phyloP scores from a whole-genome alignment of 2,329 filamentous ascomycete genomes.

The Pseudogymnoascus sp. region DNA sequence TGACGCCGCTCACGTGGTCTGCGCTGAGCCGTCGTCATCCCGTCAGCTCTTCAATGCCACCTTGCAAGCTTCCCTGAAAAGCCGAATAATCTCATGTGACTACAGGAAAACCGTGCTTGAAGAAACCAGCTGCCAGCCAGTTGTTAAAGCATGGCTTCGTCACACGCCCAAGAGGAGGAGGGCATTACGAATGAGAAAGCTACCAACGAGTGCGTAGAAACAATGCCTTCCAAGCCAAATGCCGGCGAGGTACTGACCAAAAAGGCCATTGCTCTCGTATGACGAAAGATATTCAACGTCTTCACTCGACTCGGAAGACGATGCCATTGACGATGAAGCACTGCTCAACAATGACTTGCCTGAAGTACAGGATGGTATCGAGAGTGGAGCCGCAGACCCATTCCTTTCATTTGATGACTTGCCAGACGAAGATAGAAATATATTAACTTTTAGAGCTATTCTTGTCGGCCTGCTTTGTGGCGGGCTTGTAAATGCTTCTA shows the following conservation, averaged over 20 bases:
- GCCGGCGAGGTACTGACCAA: background rate
- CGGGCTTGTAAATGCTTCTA: conserved; percentile 2
- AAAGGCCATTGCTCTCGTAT: background rate
- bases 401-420: conserved; percentile 4
- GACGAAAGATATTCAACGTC: background rate
- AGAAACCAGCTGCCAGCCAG: background rate
- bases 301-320: background rate
- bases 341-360: background rate
- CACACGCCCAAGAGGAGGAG: background rate
- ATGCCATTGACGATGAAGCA: background rate
- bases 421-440: conserved; percentile 1
- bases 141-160: background rate
- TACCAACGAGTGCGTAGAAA: conserved; percentile 3
- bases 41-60: background rate
- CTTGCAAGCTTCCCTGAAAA: background rate
- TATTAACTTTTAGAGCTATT: background rate
- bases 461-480: background rate
- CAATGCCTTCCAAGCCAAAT: background rate
- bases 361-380: background rate
- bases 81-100: background rate
- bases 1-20: conserved; percentile 1
- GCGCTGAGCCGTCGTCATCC: background rate
- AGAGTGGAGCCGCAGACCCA: background rate
- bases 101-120: background rate
- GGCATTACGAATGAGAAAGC: background rate